A percentile compares a stretch with the other conserved stretches of the same genome.
Evolutionary conservation across 371 early-diverging fungal genomes (phyloP).

Genomic region (Mucor mucedo): DNA sequence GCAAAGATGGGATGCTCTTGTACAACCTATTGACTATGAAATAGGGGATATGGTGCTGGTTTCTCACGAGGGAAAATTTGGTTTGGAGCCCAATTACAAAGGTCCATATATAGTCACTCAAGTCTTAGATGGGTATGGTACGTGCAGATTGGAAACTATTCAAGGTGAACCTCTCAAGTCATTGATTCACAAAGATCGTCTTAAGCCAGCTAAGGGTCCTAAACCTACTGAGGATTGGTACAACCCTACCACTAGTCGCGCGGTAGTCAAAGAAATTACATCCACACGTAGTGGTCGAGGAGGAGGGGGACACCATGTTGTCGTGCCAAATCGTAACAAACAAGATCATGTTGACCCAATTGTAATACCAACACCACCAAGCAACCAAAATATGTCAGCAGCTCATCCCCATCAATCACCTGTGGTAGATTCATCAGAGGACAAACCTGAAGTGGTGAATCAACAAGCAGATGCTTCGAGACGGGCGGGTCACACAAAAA

Average conservation of each 20-base stretch:
- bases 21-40: neutral
- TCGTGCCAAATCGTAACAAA: too few relatives aligned
- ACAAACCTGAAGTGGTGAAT: too few relatives aligned
- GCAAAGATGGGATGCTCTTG: conserved; percentile 5
- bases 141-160: neutral
- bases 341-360: too few relatives aligned
- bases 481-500: too few relatives aligned
- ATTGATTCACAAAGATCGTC: conserved; percentile 2
- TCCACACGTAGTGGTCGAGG: neutral
- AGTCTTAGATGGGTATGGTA: neutral
- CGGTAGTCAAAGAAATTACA: neutral
- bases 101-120: conserved; percentile 11
- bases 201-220: neutral
- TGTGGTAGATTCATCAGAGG: too few relatives aligned
- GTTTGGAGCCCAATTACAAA: conserved; percentile 6
- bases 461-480: too few relatives aligned
- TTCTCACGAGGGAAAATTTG: conserved; percentile 5
- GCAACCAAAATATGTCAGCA: too few relatives aligned
- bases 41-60: conserved; percentile 6
- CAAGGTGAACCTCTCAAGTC: conserved; percentile 6
- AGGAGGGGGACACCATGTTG: neutral
- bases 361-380: too few relatives aligned
- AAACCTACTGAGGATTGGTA: neutral
- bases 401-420: too few relatives aligned
- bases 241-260: neutral